A percentile compares a stretch with the other conserved stretches of the same genome.
phyloP scores from a whole-genome alignment of 2,329 filamentous ascomycete genomes.

The Capronia coronata region DNA sequence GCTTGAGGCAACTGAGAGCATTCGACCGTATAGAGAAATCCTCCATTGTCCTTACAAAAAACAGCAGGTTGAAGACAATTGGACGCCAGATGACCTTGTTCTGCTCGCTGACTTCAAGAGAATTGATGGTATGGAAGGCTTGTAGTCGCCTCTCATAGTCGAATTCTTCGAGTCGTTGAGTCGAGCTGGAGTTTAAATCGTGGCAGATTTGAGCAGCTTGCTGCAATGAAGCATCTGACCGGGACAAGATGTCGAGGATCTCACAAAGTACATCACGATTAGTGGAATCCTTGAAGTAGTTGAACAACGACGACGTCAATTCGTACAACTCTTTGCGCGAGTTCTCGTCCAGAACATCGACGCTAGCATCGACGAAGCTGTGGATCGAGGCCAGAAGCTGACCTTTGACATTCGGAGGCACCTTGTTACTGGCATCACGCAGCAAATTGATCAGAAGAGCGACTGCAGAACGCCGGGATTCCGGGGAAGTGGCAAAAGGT shows the following conservation, averaged over 20 bases:
- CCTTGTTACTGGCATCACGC: slow-evolving; percentile 6
- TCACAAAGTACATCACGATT: slow-evolving; percentile 69
- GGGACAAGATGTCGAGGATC: slow-evolving; percentile 65
- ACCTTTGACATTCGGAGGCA: slow-evolving; percentile 23
- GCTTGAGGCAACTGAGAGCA: slow-evolving; percentile 71
- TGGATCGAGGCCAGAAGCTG: slow-evolving; percentile 20
- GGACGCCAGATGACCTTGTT: slow-evolving; percentile 69
- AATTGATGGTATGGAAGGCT: slow-evolving; percentile 68
- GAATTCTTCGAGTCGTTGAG: slow-evolving; percentile 69
- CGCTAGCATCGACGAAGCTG: slow-evolving; percentile 10
- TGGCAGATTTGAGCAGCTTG: slow-evolving; percentile 62
- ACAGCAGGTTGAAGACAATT: slow-evolving; percentile 81
- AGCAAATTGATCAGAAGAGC: slow-evolving; percentile 40
- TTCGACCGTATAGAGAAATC: slow-evolving; percentile 82
- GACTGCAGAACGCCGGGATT: slow-evolving; percentile 14
- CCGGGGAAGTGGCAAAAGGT: slow-evolving; percentile 14
- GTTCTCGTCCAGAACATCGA: slow-evolving; percentile 41
- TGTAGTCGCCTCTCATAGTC: slow-evolving; percentile 76
- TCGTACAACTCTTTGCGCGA: slow-evolving; percentile 62
- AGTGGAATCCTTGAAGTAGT: slow-evolving; percentile 76
- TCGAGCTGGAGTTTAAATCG: slow-evolving; percentile 73
- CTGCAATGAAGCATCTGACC: slow-evolving; percentile 56
- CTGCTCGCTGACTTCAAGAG: slow-evolving; percentile 55
- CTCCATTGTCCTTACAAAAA: slow-evolving; percentile 75
- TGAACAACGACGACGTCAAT: slow-evolving; percentile 74